phyloP scores from a whole-genome alignment of 257 asterid genomes.

The Scutellaria barbata region DNA sequence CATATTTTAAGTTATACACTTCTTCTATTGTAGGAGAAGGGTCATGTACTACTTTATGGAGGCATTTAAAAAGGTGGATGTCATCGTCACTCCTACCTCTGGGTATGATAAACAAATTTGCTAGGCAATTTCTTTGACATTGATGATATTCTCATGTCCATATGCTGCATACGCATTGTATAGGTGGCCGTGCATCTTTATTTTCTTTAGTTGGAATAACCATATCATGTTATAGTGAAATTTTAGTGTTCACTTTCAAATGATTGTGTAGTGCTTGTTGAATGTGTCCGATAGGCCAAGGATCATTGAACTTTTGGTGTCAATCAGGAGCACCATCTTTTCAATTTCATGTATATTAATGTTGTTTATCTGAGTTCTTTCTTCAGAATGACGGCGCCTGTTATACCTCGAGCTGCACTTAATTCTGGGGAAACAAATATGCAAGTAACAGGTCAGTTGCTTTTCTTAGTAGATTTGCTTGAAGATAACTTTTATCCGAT shows the following conservation, averaged over 20 bases:
- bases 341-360: conserved; percentile 20
- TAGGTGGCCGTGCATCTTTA: conserved; percentile 1
- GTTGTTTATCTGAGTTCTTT: conserved; percentile 23
- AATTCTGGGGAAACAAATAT: conserved; percentile 75
- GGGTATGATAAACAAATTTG: conserved; percentile 59
- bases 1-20: conserved; percentile 7
- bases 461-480: conserved; percentile 11
- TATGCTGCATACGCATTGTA: conserved; percentile 3
- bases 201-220: conserved; percentile 13
- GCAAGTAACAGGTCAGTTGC: conserved; percentile 63
- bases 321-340: background rate
- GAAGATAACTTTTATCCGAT: background rate
- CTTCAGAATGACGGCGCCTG: conserved; percentile 92
- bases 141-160: conserved; percentile 21
- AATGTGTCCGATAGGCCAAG: conserved; percentile 18
- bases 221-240: background rate
- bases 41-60: conserved; percentile 84
- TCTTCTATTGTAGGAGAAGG: conserved; percentile 72
- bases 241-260: background rate
- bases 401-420: conserved; percentile 85
- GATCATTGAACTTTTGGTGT: conserved; percentile 6
- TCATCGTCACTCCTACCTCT: conserved; percentile 93
- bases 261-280: background rate
- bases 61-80: conserved; percentile 79
- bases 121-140: conserved; percentile 4